Percentiles rank a stretch among this genome's conserved stretches.
Conservation (phyloP, 176 grass and related monocot genomes). For the Cenchrus americanus region DNA sequence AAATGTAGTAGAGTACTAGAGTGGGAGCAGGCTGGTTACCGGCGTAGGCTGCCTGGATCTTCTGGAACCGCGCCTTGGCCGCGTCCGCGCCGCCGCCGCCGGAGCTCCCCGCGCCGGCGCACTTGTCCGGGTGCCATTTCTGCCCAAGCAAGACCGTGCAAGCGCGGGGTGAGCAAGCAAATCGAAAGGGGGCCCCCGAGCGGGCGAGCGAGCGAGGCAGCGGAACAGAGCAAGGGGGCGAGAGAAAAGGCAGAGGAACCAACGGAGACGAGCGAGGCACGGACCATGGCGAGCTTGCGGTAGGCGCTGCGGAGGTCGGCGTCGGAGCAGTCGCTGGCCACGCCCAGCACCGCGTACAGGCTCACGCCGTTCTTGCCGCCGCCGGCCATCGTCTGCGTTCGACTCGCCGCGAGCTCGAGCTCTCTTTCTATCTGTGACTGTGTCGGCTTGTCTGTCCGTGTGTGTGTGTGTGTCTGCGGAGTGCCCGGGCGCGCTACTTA, state of each 20-base stretch:
- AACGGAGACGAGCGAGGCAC: background rate
- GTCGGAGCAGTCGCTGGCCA: slow-evolving; percentile 71
- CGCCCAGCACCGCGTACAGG: slow-evolving; percentile 67
- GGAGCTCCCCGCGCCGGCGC: slow-evolving; percentile 41
- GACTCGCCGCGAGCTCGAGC: background rate
- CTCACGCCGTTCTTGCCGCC: slow-evolving; percentile 18
- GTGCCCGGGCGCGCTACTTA: slow-evolving; percentile 31
- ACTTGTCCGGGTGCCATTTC: slow-evolving; percentile 84
- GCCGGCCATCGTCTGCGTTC: slow-evolving; percentile 22
- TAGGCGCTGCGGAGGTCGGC: slow-evolving; percentile 70
- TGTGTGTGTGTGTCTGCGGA: background rate
- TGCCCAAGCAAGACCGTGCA: slow-evolving; percentile 15
- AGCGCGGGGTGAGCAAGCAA: background rate
- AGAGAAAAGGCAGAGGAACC: background rate
- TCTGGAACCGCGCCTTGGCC: slow-evolving; percentile 68
- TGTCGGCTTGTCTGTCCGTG: no score
- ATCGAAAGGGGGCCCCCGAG: no score
- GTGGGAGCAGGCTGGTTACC: slow-evolving; percentile 14
- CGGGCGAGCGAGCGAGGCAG: no score
- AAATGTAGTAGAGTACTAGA: no score
- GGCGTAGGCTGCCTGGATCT: slow-evolving; percentile 69
- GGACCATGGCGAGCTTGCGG: slow-evolving; percentile 71
- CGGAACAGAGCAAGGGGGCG: background rate
- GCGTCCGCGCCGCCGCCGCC: slow-evolving; percentile 32
- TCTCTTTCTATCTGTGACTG: no score